Conservation (phyloP, 2,329 filamentous ascomycete genomes). For the Diaporthe caulivora region DNA sequence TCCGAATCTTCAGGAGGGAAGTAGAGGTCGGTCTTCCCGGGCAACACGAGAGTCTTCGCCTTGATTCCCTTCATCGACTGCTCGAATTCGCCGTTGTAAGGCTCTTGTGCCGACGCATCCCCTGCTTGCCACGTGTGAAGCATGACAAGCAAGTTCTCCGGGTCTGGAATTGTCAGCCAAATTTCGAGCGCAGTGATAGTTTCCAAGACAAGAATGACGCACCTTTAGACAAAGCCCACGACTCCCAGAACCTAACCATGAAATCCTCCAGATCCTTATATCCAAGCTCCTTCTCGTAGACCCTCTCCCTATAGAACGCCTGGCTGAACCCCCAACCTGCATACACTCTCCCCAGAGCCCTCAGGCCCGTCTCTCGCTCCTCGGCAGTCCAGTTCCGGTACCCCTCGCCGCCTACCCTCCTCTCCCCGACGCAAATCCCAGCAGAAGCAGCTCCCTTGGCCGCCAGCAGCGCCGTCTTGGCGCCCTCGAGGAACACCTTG, state of each 20-base stretch:
- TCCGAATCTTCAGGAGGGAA: slow-evolving; percentile 86
- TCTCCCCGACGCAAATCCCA: slow-evolving; percentile 34
- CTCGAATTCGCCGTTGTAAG: slow-evolving; percentile 75
- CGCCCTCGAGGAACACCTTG: slow-evolving; percentile 66
- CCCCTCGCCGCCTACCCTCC: not conserved
- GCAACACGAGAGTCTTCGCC: slow-evolving; percentile 78
- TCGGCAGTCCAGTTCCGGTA: slow-evolving; percentile 40
- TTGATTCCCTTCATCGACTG: slow-evolving; percentile 77
- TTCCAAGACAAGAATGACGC: not conserved
- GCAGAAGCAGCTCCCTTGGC: slow-evolving; percentile 48
- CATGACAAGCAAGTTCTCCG: slow-evolving; percentile 51
- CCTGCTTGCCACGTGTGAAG: slow-evolving; percentile 83
- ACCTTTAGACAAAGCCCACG: slow-evolving; percentile 65
- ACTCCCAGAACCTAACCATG: slow-evolving; percentile 81
- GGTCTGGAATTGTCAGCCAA: slow-evolving; percentile 49
- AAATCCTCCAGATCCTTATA: slow-evolving; percentile 80
- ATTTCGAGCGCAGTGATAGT: not conserved
- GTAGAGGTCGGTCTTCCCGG: slow-evolving; percentile 81
- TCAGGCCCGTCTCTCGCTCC: slow-evolving; percentile 61
- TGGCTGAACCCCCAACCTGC: slow-evolving; percentile 87
- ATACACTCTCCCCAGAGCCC: slow-evolving; percentile 80
- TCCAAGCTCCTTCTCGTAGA: slow-evolving; percentile 73
- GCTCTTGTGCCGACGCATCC: slow-evolving; percentile 76
- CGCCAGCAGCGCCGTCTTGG: slow-evolving; percentile 58
- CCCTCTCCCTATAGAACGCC: slow-evolving; percentile 78